phyloP scores from a whole-genome alignment of 208 protist species.

The Leishmania braziliensis region DNA sequence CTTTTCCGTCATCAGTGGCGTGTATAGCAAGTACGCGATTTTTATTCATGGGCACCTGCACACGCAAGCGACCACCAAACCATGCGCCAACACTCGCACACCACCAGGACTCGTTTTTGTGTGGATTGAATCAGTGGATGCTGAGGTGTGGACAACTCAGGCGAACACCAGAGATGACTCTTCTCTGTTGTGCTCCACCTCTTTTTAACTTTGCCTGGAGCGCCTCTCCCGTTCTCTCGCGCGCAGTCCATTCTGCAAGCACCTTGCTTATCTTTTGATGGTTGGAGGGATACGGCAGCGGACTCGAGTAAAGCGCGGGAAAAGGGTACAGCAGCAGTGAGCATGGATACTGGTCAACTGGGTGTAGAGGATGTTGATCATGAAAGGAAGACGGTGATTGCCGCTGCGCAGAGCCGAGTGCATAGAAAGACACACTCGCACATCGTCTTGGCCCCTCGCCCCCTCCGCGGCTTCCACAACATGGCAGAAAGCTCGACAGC shows the following conservation, averaged over 20 bases:
- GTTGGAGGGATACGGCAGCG: not conserved
- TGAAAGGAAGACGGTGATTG: not conserved
- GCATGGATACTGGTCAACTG: not conserved
- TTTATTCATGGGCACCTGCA: not conserved
- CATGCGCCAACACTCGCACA: not conserved
- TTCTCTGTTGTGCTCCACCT: not conserved
- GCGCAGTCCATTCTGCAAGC: not conserved
- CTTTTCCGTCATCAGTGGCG: not conserved
- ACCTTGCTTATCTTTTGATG: not conserved
- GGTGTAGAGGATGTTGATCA: not conserved
- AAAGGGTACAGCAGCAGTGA: not conserved
- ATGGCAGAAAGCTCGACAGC: not conserved
- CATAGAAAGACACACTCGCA: not conserved
- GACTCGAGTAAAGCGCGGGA: not conserved
- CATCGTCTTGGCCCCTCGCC: not conserved
- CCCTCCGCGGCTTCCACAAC: not conserved
- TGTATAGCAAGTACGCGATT: not conserved
- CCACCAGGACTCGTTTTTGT: not conserved
- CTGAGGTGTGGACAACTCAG: not conserved
- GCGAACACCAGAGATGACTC: not conserved
- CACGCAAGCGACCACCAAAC: not conserved
- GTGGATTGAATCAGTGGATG: not conserved
- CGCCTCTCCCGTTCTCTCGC: not conserved
- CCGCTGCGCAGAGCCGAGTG: not conserved
- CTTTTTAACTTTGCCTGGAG: not conserved